Base-by-base conservation (phyloP, 306 rosid species). In the Pachyrhizus erosus region DNA sequence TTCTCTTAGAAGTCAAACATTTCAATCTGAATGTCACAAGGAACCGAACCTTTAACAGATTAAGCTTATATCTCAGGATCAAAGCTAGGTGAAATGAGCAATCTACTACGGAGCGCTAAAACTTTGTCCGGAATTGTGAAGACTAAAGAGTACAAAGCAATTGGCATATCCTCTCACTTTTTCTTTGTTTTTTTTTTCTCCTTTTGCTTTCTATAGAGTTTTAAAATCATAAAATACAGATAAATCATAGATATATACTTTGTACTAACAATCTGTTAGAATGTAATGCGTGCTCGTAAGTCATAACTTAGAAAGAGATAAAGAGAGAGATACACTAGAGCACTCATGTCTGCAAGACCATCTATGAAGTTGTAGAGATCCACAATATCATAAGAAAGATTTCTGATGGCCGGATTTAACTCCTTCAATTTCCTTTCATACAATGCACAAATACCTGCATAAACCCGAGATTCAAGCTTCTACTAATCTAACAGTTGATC, bases 291-390 rank as follows among this genome's bases (percentile, higher is more conserved):
- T 15, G 42, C 42, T 26, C 2, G 26, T 61, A 34, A 34, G n/a
- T 57, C 27, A n/a, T 2, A 29, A 54, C 29, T 54, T 52, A n/a
- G 12, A 54, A 5, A 54, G 7, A 58, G 66, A 52, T 10, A 55
- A n/a, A 60, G 4, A 62, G 42, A 62, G 70, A 31, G 11, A 31
- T 29, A 62, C 70, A 62, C 11, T 14, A 62, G 12, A 7, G 43
- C 70, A 14, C 42, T 62, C 70, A 62, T 29, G 42, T 62, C 70
- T 62, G 42, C 42, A 62, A 62, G 70, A 62, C 70, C 70, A 62
- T 62, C 43, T 29, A 62, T 62, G 43, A 62, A 62, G 43, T 62
- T 62, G 43, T 31, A 62, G 21, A 62, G 42, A 62, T 62, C 70
- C 70, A 29, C 43, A 31, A 62, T 31, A 29, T 31, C 42, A 31